These are phyloP conservation scores for Ilex asprella DNA, from an alignment of 257 asterid species.

Conservation along the genomic window DNA sequence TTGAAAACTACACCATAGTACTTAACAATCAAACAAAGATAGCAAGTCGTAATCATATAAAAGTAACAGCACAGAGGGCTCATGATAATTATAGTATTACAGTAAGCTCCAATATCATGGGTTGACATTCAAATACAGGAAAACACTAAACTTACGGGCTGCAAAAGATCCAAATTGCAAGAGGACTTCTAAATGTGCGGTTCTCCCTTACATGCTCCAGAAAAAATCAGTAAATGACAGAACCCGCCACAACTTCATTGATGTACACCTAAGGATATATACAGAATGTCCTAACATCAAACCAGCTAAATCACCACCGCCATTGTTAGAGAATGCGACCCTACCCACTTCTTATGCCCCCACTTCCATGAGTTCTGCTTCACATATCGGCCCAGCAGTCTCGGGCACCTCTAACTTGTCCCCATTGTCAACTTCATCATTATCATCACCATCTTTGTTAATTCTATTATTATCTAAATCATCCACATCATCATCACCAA, in stretches of 20 bases:
- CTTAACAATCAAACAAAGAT: no score
- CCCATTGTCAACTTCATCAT: conserved; percentile 18
- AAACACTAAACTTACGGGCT: neutral
- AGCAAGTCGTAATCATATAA: no score
- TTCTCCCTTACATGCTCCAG: neutral
- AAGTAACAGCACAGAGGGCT: neutral
- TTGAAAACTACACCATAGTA: no score
- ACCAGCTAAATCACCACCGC: no score
- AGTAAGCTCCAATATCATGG: neutral
- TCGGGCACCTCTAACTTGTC: conserved; percentile 38
- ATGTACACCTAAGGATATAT: neutral
- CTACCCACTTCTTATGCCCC: conserved; percentile 7
- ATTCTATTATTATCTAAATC: conserved; percentile 12
- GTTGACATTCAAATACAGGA: neutral
- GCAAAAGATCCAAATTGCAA: neutral
- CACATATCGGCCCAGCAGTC: conserved; percentile 34
- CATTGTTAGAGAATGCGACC: no score
- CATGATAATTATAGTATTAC: no score
- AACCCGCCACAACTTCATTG: neutral
- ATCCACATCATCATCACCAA: conserved; percentile 9
- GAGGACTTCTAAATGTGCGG: conserved; percentile 1
- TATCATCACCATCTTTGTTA: conserved; percentile 9
- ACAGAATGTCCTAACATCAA: neutral
- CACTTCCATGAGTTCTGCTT: conserved; percentile 34
- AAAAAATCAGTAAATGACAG: neutral